These are phyloP conservation scores for Sporothrix protearum DNA, from an alignment of 2,329 filamentous ascomycete genomes.

Conservation along the genomic window DNA sequence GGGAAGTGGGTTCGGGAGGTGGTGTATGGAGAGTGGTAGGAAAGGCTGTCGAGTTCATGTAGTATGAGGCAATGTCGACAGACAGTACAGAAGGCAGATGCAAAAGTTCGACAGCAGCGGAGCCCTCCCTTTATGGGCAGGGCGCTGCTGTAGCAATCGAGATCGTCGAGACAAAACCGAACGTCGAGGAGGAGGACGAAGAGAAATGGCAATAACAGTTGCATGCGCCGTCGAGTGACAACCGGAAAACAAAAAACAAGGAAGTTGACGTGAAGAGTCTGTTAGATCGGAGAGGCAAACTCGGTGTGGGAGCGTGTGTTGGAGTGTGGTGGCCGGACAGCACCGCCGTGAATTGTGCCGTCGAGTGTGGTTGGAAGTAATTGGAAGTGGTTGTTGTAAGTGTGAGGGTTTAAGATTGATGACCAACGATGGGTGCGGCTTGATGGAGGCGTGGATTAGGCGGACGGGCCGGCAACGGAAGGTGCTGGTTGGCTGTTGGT, in stretches of 20 bases:
- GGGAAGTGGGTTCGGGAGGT: not conserved
- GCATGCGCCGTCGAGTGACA: not conserved
- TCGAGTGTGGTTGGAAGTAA: not conserved
- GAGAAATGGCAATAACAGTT: not conserved
- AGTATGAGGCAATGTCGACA: not conserved
- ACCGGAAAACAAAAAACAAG: not conserved
- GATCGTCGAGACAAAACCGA: not conserved
- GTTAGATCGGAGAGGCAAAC: not conserved
- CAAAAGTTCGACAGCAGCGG: not conserved
- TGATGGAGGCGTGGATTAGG: conserved; percentile 5
- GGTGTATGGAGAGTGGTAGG: not conserved
- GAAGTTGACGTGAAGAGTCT: not conserved
- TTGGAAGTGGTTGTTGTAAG: not conserved
- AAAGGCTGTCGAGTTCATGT: not conserved
- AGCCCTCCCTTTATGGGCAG: conserved; percentile 18
- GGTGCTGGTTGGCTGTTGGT: conserved; percentile 18
- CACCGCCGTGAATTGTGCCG: not conserved
- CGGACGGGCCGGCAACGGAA: conserved; percentile 3
- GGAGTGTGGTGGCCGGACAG: conserved; percentile 1
- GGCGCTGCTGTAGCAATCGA: not conserved
- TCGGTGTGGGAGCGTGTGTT: not conserved
- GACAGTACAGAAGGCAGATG: too few relatives aligned
- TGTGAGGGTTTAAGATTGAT: not conserved
- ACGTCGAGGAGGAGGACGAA: not conserved
- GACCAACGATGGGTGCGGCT: not conserved